Evolutionary conservation across 2,329 filamentous ascomycete genomes (phyloP).

Genomic region (Aureobasidium sp.): DNA sequence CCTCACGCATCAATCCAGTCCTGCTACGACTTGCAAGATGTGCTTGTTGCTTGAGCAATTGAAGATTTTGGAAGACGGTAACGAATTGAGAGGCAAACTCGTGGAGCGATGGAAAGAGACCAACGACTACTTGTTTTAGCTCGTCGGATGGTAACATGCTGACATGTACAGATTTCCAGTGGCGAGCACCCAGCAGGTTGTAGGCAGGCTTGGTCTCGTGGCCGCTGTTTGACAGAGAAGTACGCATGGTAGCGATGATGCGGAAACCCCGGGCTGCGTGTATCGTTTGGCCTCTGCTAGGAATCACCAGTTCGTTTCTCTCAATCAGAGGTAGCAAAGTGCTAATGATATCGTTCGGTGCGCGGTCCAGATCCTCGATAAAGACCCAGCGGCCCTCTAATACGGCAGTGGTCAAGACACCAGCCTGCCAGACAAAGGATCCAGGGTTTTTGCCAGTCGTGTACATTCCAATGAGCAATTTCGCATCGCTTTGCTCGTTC

Average conservation of each 20-base stretch:
- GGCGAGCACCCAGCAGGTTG: slow-evolving; percentile 68
- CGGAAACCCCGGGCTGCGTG: slow-evolving; percentile 77
- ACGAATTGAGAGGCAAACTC: slow-evolving; percentile 48
- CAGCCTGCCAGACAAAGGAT: slow-evolving; percentile 84
- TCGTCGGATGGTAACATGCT: slow-evolving; percentile 58
- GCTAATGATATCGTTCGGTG: slow-evolving; percentile 89
- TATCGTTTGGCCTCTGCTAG: slow-evolving; percentile 78
- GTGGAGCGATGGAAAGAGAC: slow-evolving; percentile 60
- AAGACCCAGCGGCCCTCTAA: slow-evolving; percentile 92
- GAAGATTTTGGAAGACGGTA: slow-evolving; percentile 44
- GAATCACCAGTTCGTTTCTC: slow-evolving; percentile 79
- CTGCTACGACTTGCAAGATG: slow-evolving; percentile 41
- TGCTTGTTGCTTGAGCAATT: slow-evolving; percentile 32
- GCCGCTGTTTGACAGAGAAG: slow-evolving; percentile 54
- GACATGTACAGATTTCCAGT: slow-evolving; percentile 75
- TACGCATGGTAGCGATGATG: slow-evolving; percentile 85
- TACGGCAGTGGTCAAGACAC: slow-evolving; percentile 88
- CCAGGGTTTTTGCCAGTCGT: slow-evolving; percentile 80
- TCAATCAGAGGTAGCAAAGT: slow-evolving; percentile 89
- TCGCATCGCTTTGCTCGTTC: slow-evolving; percentile 97
- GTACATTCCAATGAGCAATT: slow-evolving; percentile 90
- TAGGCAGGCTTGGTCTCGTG: slow-evolving; percentile 59
- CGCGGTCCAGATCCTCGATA: slow-evolving; percentile 92
- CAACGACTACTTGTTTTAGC: slow-evolving; percentile 61
- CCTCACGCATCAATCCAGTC: slow-evolving; percentile 50